Percentiles rank a stretch among this genome's conserved stretches.
These are phyloP conservation scores for Blastobotrys illinoisensis DNA, from an alignment of 1,139 yeast genomes.

Conservation along the genomic window DNA sequence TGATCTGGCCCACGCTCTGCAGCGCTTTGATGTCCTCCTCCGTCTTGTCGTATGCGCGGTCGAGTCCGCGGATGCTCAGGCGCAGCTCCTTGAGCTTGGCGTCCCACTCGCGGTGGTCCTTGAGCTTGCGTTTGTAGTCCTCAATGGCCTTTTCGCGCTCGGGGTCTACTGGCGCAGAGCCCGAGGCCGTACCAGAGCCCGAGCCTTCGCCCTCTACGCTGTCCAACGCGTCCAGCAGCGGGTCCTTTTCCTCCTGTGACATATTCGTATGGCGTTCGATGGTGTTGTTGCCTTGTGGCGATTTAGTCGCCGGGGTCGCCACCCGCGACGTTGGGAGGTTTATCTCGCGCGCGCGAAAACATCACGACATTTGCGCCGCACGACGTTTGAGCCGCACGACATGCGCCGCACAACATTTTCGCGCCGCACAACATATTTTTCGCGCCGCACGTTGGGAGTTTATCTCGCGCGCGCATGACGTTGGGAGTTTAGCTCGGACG, in stretches of 20 bases:
- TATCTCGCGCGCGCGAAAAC: no score
- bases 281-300: background rate
- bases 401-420: no score
- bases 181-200: constrained; percentile 13
- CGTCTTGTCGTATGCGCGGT: constrained; percentile 81
- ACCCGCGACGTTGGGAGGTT: no score
- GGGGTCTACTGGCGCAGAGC: constrained; percentile 48
- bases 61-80: constrained; percentile 75
- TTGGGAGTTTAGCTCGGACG: background rate
- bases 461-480: no score
- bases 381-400: no score
- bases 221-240: constrained; percentile 30
- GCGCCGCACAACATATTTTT: no score
- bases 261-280: background rate
- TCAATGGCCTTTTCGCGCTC: constrained; percentile 77
- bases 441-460: no score
- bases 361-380: no score
- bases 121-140: constrained; percentile 76
- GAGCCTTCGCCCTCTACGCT: constrained; percentile 26
- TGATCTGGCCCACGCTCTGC: constrained; percentile 95
- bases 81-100: constrained; percentile 83
- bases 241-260: constrained; percentile 26
- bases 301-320: background rate
- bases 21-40: constrained; percentile 96
- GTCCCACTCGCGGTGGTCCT: constrained; percentile 95